Conservation (phyloP, 768 basidiomycete genomes). For the Lactifluus hygrophoroides region DNA sequence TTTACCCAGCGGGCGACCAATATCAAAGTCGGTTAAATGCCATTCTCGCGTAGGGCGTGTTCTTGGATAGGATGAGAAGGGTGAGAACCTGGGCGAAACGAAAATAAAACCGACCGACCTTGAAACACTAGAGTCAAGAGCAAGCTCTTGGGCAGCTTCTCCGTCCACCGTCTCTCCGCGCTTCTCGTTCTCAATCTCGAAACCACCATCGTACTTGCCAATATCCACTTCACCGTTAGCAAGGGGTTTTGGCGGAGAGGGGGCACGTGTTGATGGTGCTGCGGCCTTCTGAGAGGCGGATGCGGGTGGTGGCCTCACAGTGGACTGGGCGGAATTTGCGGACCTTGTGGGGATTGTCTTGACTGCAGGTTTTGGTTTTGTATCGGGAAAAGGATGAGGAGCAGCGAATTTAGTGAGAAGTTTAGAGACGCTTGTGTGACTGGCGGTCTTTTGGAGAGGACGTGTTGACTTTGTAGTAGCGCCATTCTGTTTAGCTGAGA, state of each 20-base stretch:
- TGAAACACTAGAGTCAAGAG: conserved; percentile 74
- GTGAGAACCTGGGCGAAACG: background rate
- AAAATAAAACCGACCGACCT: conserved; percentile 35
- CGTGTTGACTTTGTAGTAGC: conserved; percentile 26
- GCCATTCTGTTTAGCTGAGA: conserved; percentile 44
- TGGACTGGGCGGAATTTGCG: conserved; percentile 23
- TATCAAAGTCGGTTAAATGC: conserved; percentile 81
- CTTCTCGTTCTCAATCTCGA: conserved; percentile 84
- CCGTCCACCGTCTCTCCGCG: conserved; percentile 66
- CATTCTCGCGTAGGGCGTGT: conserved; percentile 74
- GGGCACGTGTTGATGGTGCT: conserved; percentile 15
- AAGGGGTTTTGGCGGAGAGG: conserved; percentile 19
- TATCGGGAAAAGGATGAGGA: conserved; percentile 41
- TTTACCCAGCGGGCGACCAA: conserved; percentile 94
- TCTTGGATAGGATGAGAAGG: conserved; percentile 32
- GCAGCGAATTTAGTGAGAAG: conserved; percentile 68
- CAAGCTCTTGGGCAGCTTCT: conserved; percentile 71
- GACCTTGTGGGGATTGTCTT: conserved; percentile 21
- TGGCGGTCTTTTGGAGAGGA: conserved; percentile 44
- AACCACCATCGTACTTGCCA: conserved; percentile 90
- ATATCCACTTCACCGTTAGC: conserved; percentile 48
- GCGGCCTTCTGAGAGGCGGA: conserved; percentile 11
- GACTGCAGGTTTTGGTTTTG: conserved; percentile 17
- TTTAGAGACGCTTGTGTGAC: conserved; percentile 57
- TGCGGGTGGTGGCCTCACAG: conserved; percentile 23